Evolutionary conservation across 2,329 filamentous ascomycete genomes (phyloP).

Genomic region (Calonectria fujianensis): DNA sequence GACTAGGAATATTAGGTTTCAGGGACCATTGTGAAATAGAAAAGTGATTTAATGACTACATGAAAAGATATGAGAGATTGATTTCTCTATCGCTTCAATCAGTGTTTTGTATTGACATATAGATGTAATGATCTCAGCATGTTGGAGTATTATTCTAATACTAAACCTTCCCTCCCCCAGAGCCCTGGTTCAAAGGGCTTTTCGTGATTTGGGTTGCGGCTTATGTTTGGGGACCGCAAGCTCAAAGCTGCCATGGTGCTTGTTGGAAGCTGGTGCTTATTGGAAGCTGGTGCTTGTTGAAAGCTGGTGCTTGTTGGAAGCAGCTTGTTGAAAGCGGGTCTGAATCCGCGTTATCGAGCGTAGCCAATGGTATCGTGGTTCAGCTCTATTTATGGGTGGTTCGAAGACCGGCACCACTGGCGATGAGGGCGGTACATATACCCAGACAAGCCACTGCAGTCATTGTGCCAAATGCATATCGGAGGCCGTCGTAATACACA

Average conservation of each 20-base stretch:
- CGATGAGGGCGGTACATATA: slow-evolving; percentile 56
- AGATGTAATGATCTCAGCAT: neutral
- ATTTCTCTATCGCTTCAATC: neutral
- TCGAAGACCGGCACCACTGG: slow-evolving; percentile 57
- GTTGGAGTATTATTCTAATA: neutral
- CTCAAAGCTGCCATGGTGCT: neutral
- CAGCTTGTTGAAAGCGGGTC: neutral
- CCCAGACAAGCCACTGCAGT: slow-evolving; percentile 71
- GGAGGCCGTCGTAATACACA: slow-evolving; percentile 77
- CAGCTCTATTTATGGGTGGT: slow-evolving; percentile 49
- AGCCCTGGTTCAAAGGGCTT: slow-evolving; percentile 2
- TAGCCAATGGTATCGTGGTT: no score
- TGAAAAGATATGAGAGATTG: neutral
- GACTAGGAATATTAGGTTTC: no score
- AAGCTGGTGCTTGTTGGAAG: neutral
- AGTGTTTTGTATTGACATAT: neutral
- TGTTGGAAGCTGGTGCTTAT: slow-evolving; percentile 1
- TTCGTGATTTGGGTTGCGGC: neutral
- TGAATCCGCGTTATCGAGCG: neutral
- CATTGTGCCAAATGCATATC: slow-evolving; percentile 73
- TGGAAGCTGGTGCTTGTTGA: slow-evolving; percentile 3
- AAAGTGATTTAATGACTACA: neutral
- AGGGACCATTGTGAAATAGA: no score
- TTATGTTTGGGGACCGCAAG: no score
- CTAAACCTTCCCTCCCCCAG: neutral